phyloP scores from a whole-genome alignment of 116 monocot species.

The Trichopus zeylanicus region DNA sequence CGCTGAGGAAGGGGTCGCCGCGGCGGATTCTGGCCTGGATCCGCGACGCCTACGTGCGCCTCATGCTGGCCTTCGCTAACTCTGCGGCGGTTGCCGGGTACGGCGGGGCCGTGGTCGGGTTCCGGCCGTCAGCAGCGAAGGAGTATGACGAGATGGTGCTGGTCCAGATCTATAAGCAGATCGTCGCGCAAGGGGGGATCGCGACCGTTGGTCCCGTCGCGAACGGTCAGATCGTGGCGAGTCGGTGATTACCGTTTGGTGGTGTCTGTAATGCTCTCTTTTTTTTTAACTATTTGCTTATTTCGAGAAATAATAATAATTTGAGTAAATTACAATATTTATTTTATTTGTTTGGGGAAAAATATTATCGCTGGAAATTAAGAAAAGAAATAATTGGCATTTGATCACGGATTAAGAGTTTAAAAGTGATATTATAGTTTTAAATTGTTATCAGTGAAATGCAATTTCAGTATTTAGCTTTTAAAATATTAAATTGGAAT shows the following conservation, averaged over 20 bases:
- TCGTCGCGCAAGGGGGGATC: constrained; percentile 11
- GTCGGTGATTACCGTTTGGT: too few species aligned
- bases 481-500: too few species aligned
- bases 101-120: constrained; percentile 13
- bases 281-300: too few species aligned
- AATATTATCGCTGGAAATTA: too few species aligned
- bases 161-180: constrained; percentile 61
- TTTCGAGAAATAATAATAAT: too few species aligned
- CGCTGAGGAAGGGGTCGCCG: constrained; percentile 16
- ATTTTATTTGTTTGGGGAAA: too few species aligned
- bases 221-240: not conserved
- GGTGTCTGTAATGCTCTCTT: not conserved
- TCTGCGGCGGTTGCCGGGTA: constrained; percentile 18
- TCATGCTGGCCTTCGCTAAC: constrained; percentile 60
- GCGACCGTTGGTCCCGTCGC: not conserved
- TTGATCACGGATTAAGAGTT: too few species aligned
- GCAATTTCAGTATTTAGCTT: too few species aligned
- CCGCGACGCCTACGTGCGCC: constrained; percentile 68
- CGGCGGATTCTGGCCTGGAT: constrained; percentile 40
- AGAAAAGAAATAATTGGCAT: too few species aligned
- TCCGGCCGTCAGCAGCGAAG: constrained; percentile 23
- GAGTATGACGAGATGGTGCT: constrained; percentile 84
- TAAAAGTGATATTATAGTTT: too few species aligned
- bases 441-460: too few species aligned
- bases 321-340: too few species aligned